A percentile compares a stretch with the other conserved stretches of the same genome.
phyloP scores from a whole-genome alignment of 768 basidiomycete species.

The Phallus indusiatus region DNA sequence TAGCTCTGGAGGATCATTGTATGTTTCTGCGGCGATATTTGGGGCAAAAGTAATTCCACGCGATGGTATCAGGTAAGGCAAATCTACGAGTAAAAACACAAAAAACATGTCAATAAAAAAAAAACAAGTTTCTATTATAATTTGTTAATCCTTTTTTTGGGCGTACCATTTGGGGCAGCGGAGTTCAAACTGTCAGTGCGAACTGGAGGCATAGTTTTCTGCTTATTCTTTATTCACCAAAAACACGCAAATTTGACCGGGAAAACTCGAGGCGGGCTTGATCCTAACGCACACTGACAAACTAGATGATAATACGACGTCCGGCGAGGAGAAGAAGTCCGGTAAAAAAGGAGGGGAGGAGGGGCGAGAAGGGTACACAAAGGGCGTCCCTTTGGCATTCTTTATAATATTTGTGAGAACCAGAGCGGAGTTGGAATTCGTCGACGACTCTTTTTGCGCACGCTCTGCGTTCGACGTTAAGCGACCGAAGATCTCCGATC shows the following conservation, averaged over 20 bases:
- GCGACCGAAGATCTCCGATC: background rate
- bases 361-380: background rate
- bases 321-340: background rate
- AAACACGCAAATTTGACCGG: background rate
- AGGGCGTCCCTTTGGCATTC: background rate
- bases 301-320: background rate
- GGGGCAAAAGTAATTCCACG: slow-evolving; percentile 45
- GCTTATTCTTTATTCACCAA: background rate
- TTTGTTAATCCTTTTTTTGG: background rate
- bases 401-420: background rate
- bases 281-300: background rate
- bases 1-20: slow-evolving; percentile 36
- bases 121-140: background rate
- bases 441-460: background rate
- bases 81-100: background rate
- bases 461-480: background rate
- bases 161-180: background rate
- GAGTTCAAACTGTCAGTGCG: background rate
- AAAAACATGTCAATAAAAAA: background rate
- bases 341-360: background rate
- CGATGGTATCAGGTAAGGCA: slow-evolving; percentile 19
- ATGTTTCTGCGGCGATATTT: slow-evolving; percentile 49
- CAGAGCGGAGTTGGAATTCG: background rate
- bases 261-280: background rate
- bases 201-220: background rate